A percentile compares a stretch with the other conserved stretches of the same genome.
phyloP scores from a whole-genome alignment of 805 yeast species.

The Nakazawaea ernobii region DNA sequence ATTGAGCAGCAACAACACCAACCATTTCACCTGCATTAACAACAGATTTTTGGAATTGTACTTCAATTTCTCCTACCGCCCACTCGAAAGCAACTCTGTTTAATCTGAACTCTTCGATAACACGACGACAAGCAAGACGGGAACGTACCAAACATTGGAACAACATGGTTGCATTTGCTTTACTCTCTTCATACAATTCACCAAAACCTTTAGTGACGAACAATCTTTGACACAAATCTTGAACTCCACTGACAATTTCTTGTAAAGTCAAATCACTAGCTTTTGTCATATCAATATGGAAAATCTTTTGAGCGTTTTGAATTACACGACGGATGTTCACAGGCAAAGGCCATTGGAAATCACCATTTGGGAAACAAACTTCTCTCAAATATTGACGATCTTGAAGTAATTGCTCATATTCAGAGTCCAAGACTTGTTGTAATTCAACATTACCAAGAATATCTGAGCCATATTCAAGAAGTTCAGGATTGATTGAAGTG shows the following conservation, averaged over 20 bases:
- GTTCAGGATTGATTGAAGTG: constrained; percentile 58
- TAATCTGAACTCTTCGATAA: constrained; percentile 83
- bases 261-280: constrained; percentile 86
- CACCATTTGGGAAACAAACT: constrained; percentile 86
- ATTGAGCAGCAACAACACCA: constrained; percentile 95
- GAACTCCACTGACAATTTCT: constrained; percentile 72
- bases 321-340: constrained; percentile 94
- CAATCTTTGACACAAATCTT: constrained; percentile 58
- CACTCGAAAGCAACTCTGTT: constrained; percentile 87
- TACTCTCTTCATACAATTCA: constrained; percentile 73
- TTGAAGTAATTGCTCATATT: constrained; percentile 65
- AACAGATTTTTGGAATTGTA: constrained; percentile 85
- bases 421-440: constrained; percentile 77
- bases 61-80: constrained; percentile 91
- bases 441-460: constrained; percentile 83
- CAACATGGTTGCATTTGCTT: constrained; percentile 81
- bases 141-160: constrained; percentile 93
- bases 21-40: constrained; percentile 99
- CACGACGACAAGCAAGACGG: constrained; percentile 84
- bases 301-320: constrained; percentile 95
- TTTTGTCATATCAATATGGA: constrained; percentile 85
- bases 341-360: constrained; percentile 95
- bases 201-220: constrained; percentile 81
- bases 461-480: constrained; percentile 85
- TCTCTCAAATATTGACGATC: constrained; percentile 81